A percentile compares a stretch with the other conserved stretches of the same genome.
Evolutionary conservation across 192 early-diverging fungal species (phyloP).

Genomic region (Coemansia sp.): DNA sequence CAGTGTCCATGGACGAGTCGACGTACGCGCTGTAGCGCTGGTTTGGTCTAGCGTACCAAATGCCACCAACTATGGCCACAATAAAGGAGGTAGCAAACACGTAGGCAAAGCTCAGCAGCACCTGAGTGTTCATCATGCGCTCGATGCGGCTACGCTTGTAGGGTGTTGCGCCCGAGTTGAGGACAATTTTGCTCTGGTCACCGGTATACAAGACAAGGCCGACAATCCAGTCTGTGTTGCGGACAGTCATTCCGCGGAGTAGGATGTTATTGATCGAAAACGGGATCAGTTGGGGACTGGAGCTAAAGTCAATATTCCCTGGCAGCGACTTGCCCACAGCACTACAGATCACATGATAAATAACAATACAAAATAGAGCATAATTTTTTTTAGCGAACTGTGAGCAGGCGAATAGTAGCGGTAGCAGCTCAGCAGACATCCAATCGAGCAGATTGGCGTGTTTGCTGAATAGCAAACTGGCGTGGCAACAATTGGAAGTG

Average conservation of each 20-base stretch:
- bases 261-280: constrained; percentile 78
- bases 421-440: background rate
- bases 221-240: constrained; percentile 90
- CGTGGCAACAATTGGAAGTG: no score
- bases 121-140: constrained; percentile 75
- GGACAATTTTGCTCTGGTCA: constrained; percentile 85
- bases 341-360: constrained; percentile 3
- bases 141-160: constrained; percentile 88
- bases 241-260: constrained; percentile 83
- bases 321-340: constrained; percentile 36
- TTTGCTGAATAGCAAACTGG: no score
- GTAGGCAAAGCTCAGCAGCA: constrained; percentile 58
- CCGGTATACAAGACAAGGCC: constrained; percentile 85
- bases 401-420: background rate
- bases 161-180: constrained; percentile 88
- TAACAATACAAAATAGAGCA: background rate
- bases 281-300: constrained; percentile 48
- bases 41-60: constrained; percentile 42
- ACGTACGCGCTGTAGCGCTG: constrained; percentile 33
- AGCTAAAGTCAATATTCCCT: constrained; percentile 22
- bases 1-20: constrained; percentile 31
- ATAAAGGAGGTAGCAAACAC: constrained; percentile 56
- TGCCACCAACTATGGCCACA: constrained; percentile 55
- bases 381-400: background rate
- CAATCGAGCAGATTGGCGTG: no score